Evolutionary conservation across 495 filamentous ascomycete species (phyloP), one percentile per base, ranked within the genome.

Genomic region (Podospora fimiseda): DNA sequence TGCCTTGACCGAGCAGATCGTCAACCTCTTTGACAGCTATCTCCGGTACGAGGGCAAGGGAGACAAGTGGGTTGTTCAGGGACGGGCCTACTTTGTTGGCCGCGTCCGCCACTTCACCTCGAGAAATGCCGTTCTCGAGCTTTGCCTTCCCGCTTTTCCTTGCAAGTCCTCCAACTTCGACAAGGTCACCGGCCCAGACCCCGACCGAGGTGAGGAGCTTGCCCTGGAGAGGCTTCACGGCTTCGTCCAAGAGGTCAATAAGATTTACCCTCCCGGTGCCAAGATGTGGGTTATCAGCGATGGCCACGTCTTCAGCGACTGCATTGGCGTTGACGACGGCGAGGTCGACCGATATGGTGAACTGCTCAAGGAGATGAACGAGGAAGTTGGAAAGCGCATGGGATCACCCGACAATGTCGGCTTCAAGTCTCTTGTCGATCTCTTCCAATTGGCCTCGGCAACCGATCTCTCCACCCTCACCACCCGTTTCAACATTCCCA

Each of bases 271-370:
- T 9, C 62, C 63, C 0, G 70, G 70, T 1, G 68, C 59, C 22
- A 67, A 61, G 38, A 44, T 73, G 11, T 67, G 59, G 59, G 59
- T 73, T 22, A 61, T 72, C 43, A 71, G 68, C 44, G 70, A 74
- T 20, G 70, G 70, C 16, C 71, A 74, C 55, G 69, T 74, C 16
- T 73, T 74, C 21, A 69, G 65, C 38, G 70, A 73, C 50, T 71
- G 70, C 53, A 70, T 74, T 45, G 71, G 71, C 2, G 71, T 68
- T 9, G 62, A 71, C 27, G 71, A 74, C 33, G 52, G 57, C 22
- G 58, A 57, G 23, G 70, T 74, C 0, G 67, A 72, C 46, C 46
- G 27, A 9, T 74, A 74, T 41, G 57, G 64, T 3, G 43, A 41
- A 18, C 54, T 62, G 21, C 53, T 74, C 20, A 60, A 60, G 16